phyloP scores from a whole-genome alignment of 352 stramenopile genomes.

The Globisporangium takayamanum region DNA sequence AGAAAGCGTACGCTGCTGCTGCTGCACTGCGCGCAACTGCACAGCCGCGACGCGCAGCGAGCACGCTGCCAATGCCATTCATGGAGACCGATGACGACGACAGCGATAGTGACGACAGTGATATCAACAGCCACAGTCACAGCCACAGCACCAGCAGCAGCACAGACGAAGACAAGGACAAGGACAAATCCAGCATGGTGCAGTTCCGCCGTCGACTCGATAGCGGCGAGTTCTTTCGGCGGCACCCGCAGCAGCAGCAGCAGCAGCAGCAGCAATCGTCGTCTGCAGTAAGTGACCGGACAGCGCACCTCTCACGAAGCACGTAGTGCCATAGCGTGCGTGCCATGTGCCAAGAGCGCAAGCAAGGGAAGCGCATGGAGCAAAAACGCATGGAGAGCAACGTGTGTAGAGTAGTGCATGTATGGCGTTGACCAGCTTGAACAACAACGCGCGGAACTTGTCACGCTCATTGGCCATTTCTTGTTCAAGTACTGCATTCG shows the following conservation, averaged over 20 bases:
- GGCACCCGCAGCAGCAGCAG: background rate
- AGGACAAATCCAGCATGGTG: conserved; percentile 5
- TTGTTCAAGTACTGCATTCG: background rate
- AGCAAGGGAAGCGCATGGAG: no score
- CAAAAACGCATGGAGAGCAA: no score
- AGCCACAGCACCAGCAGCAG: background rate
- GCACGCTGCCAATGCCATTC: conserved; percentile 17
- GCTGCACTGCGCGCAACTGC: background rate
- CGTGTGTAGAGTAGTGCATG: no score
- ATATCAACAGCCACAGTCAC: background rate
- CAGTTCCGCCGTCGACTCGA: conserved; percentile 16
- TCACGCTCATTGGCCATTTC: background rate
- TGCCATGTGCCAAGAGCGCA: no score
- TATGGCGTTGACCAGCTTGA: no score
- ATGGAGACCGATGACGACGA: conserved; percentile 19
- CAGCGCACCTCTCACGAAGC: conserved; percentile 4
- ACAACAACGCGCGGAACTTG: no score
- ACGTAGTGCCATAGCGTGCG: background rate
- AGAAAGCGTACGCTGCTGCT: background rate
- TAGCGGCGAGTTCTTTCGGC: conserved; percentile 5
- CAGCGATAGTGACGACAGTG: conserved; percentile 10
- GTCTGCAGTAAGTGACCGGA: background rate
- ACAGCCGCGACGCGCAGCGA: background rate
- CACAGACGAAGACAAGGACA: background rate
- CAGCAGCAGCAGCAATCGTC: background rate